Conservation (phyloP, 805 yeast genomes). For the Starmerella lactis-condensi region DNA sequence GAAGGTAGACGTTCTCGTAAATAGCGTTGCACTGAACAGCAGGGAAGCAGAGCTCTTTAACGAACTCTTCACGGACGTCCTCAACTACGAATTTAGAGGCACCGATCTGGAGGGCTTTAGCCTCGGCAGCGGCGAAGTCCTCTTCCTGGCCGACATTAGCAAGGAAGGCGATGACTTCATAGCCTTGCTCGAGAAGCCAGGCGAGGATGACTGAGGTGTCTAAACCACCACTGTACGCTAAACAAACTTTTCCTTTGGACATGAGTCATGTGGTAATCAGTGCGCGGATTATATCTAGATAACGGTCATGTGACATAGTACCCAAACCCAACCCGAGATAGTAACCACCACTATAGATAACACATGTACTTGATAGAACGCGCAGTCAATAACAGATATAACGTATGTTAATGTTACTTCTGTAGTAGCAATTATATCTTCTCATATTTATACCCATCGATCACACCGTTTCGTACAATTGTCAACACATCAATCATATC, state of each 20-base stretch:
- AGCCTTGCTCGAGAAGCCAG: conserved; percentile 94
- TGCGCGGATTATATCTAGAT: neutral
- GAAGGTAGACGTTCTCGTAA: conserved; percentile 87
- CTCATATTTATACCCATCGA: conserved; percentile 16
- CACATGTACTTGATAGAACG: no score
- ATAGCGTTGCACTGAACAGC: conserved; percentile 96
- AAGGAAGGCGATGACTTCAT: conserved; percentile 94
- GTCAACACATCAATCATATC: conserved; percentile 16
- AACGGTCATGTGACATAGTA: neutral
- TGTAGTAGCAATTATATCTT: no score
- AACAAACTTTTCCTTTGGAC: conserved; percentile 98
- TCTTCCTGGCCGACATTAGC: conserved; percentile 99
- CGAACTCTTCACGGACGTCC: conserved; percentile 90
- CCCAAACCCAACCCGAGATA: conserved; percentile 3
- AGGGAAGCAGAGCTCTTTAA: conserved; percentile 81
- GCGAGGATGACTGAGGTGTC: conserved; percentile 96
- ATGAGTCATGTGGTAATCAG: conserved; percentile 24
- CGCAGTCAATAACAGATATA: no score
- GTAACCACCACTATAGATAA: conserved; percentile 1
- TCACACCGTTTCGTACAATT: conserved; percentile 9
- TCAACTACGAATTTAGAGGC: conserved; percentile 88
- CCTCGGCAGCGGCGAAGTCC: conserved; percentile 93
- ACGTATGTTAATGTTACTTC: no score
- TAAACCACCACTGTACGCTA: conserved; percentile 97
- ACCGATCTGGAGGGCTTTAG: conserved; percentile 89